phyloP scores from a whole-genome alignment of 768 basidiomycete species.

The Boletus coccyginus region DNA sequence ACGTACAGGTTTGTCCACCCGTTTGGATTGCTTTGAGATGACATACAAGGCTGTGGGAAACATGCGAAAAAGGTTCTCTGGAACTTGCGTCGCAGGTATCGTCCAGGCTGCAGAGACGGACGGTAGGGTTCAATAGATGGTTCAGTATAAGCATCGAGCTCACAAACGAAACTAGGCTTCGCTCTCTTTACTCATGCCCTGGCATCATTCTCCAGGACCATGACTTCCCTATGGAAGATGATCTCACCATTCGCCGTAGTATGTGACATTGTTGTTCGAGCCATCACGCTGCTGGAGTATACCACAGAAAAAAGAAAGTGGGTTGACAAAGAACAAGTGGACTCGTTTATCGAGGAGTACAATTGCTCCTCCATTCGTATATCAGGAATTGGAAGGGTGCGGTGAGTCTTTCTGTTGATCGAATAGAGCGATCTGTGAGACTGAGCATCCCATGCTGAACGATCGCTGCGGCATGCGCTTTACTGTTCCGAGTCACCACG shows the following conservation, averaged over 20 bases:
- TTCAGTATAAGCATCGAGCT: neutral
- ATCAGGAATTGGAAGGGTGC: neutral
- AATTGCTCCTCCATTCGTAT: too few relatives aligned
- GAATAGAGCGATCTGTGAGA: neutral
- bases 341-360: neutral
- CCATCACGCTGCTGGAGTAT: neutral
- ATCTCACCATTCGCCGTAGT: neutral
- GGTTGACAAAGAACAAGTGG: neutral
- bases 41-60: slow-evolving; percentile 7
- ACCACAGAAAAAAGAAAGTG: neutral
- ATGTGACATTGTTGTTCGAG: neutral
- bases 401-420: neutral
- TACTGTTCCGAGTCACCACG: neutral
- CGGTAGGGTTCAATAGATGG: neutral
- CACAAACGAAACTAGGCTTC: neutral
- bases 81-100: slow-evolving; percentile 9
- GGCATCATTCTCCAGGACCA: neutral
- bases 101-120: neutral
- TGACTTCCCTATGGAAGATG: neutral
- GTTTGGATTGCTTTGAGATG: neutral
- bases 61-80: slow-evolving; percentile 4
- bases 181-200: neutral
- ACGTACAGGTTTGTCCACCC: neutral
- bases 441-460: neutral
- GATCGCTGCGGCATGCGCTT: neutral